phyloP scores from a whole-genome alignment of 257 asterid species.

The Solanum sejunctum region DNA sequence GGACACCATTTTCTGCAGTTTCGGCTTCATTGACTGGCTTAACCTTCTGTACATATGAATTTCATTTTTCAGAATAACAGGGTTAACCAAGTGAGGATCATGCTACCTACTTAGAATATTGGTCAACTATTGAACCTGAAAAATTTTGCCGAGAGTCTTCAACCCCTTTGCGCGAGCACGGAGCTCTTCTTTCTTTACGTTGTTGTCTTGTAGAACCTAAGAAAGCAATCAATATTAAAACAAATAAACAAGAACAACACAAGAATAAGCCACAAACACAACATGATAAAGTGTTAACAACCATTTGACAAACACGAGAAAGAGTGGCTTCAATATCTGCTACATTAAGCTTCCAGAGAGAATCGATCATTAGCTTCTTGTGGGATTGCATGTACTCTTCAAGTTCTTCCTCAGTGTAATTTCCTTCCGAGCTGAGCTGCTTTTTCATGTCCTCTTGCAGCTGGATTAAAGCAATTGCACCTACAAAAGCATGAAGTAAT shows the following conservation, averaged over 20 bases:
- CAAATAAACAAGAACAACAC: background rate
- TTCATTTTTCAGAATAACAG: background rate
- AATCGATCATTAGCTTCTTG: constrained; percentile 92
- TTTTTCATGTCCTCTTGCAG: constrained; percentile 94
- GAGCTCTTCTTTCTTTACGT: constrained; percentile 84
- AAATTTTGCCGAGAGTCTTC: constrained; percentile 83
- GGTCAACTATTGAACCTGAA: constrained; percentile 44
- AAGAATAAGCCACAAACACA: background rate
- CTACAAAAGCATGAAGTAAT: constrained; percentile 20
- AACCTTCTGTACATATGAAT: constrained; percentile 40
- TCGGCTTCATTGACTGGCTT: constrained; percentile 48
- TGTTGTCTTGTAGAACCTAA: constrained; percentile 82
- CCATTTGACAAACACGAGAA: constrained; percentile 97
- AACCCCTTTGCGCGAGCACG: constrained; percentile 90
- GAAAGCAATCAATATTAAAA: constrained; percentile 4
- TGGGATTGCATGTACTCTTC: constrained; percentile 88
- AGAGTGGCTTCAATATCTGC: constrained; percentile 95
- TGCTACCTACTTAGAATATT: background rate
- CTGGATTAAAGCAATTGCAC: constrained; percentile 94
- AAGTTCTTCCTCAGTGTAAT: constrained; percentile 84
- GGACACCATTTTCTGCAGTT: constrained; percentile 16
- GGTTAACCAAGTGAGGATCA: background rate
- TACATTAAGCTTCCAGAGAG: constrained; percentile 98
- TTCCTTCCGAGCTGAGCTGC: constrained; percentile 76
- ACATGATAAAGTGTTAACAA: constrained; percentile 14